Conservation (phyloP, 2,329 filamentous ascomycete species). For the Fusarium zealandicum region DNA sequence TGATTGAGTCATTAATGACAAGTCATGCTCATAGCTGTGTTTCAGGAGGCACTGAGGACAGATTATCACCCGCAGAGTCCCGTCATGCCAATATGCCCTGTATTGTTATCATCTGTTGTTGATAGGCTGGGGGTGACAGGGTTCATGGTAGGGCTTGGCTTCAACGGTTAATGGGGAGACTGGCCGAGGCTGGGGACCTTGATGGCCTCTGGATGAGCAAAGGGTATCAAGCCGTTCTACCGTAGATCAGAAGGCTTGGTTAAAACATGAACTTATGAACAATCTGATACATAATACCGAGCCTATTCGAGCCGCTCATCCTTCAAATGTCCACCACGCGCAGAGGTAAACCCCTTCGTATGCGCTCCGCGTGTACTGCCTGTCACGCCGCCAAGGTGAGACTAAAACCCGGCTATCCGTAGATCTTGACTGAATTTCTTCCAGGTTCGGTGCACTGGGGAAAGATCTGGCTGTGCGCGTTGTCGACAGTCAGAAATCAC, state of each 20-base stretch:
- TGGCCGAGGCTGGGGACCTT: constrained; percentile 2
- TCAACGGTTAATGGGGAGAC: background rate
- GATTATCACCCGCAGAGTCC: too few species aligned
- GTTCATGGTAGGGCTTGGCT: background rate
- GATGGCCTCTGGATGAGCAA: constrained; percentile 2
- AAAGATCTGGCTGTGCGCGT: constrained; percentile 4
- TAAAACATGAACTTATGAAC: too few species aligned
- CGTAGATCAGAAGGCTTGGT: background rate
- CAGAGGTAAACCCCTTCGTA: constrained; percentile 4
- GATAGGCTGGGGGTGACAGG: background rate
- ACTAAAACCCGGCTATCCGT: background rate
- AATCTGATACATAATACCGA: too few species aligned
- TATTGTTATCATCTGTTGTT: too few species aligned
- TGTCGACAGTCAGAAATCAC: background rate
- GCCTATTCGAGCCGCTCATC: too few species aligned
- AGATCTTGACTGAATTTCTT: background rate
- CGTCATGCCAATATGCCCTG: too few species aligned
- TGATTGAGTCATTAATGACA: too few species aligned
- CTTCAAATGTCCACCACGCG: background rate
- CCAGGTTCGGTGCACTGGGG: constrained; percentile 9
- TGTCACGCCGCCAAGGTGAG: constrained; percentile 12
- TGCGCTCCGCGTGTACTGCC: constrained; percentile 8
- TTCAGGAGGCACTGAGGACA: too few species aligned
- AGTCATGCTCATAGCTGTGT: too few species aligned
- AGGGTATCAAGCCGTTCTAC: background rate